phyloP scores from a whole-genome alignment of 768 basidiomycete species.

The Tylopilus cervinicoccineus region DNA sequence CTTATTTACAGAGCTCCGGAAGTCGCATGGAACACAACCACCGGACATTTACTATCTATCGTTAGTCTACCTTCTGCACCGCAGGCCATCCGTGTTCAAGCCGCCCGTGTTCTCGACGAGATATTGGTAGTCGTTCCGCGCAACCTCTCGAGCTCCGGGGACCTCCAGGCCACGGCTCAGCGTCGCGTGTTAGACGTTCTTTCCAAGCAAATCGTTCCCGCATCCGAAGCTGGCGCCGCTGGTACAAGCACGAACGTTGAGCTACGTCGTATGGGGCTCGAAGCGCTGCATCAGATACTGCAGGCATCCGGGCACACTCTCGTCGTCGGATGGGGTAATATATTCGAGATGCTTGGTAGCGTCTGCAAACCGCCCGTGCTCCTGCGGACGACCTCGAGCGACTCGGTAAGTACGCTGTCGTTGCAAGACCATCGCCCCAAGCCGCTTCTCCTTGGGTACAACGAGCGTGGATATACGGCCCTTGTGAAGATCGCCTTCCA shows the following conservation, averaged over 20 bases:
- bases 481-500: constrained; percentile 94
- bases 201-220: constrained; percentile 65
- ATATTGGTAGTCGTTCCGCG: constrained; percentile 75
- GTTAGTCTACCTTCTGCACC: constrained; percentile 69
- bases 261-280: constrained; percentile 81
- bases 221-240: constrained; percentile 35
- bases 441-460: constrained; percentile 50
- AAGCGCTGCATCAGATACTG: constrained; percentile 85
- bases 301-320: constrained; percentile 91
- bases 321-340: constrained; percentile 87
- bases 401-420: constrained; percentile 43
- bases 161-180: constrained; percentile 69
- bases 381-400: constrained; percentile 34
- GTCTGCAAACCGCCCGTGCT: constrained; percentile 64
- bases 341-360: constrained; percentile 88
- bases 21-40: constrained; percentile 82
- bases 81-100: constrained; percentile 78
- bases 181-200: constrained; percentile 83
- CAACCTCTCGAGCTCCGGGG: constrained; percentile 56
- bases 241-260: constrained; percentile 59
- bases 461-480: constrained; percentile 65
- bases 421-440: constrained; percentile 36
- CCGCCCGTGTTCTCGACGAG: constrained; percentile 83
- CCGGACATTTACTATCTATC: constrained; percentile 74
- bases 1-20: constrained; percentile 80